Percentiles rank a stretch among this genome's conserved stretches.
phyloP scores from a whole-genome alignment of 768 basidiomycete species.

The Rhizopogon rudus region DNA sequence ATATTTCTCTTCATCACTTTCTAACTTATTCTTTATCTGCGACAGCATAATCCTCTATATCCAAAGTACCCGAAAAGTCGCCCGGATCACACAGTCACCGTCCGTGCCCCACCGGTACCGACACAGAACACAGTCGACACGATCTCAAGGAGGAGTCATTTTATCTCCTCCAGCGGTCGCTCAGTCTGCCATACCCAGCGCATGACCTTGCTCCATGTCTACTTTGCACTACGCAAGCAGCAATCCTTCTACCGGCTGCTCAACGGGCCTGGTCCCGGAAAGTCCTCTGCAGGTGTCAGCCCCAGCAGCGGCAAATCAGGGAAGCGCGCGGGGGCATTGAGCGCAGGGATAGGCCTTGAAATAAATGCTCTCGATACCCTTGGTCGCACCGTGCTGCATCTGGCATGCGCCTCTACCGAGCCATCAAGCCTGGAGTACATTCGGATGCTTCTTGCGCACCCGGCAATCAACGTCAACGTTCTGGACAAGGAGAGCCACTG shows the following conservation, averaged over 20 bases:
- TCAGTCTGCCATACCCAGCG: conserved; percentile 10
- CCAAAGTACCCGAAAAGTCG: neutral
- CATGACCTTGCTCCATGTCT: conserved; percentile 80
- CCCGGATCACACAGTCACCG: neutral
- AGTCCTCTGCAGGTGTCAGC: conserved; percentile 25
- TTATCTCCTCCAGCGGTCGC: conserved; percentile 18
- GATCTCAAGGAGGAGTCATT: conserved; percentile 14
- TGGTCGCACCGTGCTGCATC: conserved; percentile 77
- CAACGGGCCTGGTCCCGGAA: conserved; percentile 20
- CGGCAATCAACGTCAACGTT: conserved; percentile 73
- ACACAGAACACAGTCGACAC: neutral
- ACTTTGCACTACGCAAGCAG: conserved; percentile 65
- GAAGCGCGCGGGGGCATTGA: conserved; percentile 42
- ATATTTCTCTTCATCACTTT: neutral
- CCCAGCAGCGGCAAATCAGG: conserved; percentile 53
- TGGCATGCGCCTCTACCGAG: conserved; percentile 65
- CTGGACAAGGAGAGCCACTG: conserved; percentile 82
- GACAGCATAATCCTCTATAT: neutral
- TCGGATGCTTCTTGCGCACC: conserved; percentile 68
- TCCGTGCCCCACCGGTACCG: neutral
- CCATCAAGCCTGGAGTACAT: conserved; percentile 70
- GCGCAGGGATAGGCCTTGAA: conserved; percentile 32
- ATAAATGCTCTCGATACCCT: conserved; percentile 70
- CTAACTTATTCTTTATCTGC: neutral
- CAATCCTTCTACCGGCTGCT: conserved; percentile 75